phyloP scores from a whole-genome alignment of 495 filamentous ascomycete genomes.

The Neurospora cerealis region DNA sequence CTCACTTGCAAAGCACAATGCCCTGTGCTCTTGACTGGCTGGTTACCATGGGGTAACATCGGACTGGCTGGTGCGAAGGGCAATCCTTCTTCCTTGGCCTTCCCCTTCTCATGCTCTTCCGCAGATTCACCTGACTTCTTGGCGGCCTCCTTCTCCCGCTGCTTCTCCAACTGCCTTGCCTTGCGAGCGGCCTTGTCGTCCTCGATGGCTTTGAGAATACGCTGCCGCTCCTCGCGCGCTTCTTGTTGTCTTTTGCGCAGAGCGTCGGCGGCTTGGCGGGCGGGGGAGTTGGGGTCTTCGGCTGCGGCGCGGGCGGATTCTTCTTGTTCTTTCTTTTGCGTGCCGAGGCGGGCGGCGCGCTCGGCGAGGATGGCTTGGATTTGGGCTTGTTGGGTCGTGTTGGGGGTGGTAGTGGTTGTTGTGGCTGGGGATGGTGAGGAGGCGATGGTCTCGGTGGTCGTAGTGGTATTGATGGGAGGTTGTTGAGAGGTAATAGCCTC shows the following conservation, averaged over 20 bases:
- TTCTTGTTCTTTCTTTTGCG: slow-evolving; percentile 21
- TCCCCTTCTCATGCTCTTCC: slow-evolving; percentile 2
- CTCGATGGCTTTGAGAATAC: slow-evolving; percentile 53
- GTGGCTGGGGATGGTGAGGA: not conserved
- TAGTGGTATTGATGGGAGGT: not conserved
- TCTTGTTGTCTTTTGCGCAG: slow-evolving; percentile 35
- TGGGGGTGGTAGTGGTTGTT: not conserved
- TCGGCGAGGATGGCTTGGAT: slow-evolving; percentile 17
- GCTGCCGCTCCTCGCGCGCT: slow-evolving; percentile 47
- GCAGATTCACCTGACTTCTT: not conserved
- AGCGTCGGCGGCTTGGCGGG: slow-evolving; percentile 21
- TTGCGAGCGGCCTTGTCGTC: slow-evolving; percentile 58
- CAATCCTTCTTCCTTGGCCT: not conserved
- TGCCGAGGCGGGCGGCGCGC: slow-evolving; percentile 15
- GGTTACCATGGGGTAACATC: not conserved
- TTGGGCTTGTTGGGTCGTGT: slow-evolving; percentile 6
- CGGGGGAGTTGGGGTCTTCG: slow-evolving; percentile 27
- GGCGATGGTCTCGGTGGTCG: not conserved
- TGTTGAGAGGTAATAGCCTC: not conserved
- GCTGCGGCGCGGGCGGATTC: slow-evolving; percentile 23
- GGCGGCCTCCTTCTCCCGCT: slow-evolving; percentile 21
- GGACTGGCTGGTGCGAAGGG: slow-evolving; percentile 11
- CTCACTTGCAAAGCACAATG: slow-evolving; percentile 68
- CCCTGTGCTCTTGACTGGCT: not conserved
- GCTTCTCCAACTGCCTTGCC: slow-evolving; percentile 39